phyloP scores from a whole-genome alignment of 2,329 filamentous ascomycete species.

The Cadophora sp. region DNA sequence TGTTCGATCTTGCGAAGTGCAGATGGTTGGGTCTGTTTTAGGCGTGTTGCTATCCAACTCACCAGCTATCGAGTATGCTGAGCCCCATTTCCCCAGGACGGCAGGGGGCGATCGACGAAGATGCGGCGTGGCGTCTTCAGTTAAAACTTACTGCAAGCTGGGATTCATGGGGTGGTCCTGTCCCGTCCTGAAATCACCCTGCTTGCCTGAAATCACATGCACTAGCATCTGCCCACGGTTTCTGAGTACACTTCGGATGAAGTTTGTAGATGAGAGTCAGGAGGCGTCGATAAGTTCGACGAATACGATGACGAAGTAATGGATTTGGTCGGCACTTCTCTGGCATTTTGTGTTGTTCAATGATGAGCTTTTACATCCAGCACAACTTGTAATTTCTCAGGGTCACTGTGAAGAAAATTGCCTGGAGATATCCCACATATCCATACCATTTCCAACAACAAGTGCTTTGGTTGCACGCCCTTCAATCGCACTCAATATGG shows the following conservation, averaged over 20 bases:
- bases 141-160: neutral
- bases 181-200: too few species aligned
- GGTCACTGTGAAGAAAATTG: neutral
- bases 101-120: neutral
- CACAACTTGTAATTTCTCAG: neutral
- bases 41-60: neutral
- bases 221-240: neutral
- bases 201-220: neutral
- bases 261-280: neutral
- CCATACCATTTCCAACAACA: constrained; percentile 45
- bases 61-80: too few species aligned
- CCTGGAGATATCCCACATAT: constrained; percentile 38
- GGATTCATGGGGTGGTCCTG: neutral
- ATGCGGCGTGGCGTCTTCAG: neutral
- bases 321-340: neutral
- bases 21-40: neutral
- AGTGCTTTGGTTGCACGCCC: constrained; percentile 33
- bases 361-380: neutral
- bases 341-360: neutral
- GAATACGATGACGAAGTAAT: neutral
- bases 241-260: neutral
- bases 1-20: neutral
- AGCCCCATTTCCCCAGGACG: neutral
- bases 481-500: constrained; percentile 18
- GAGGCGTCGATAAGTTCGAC: neutral